Evolutionary conservation across 1,284 basidiomycete genomes (phyloP).

Genomic region (Austroboletus novae-zelandiae): DNA sequence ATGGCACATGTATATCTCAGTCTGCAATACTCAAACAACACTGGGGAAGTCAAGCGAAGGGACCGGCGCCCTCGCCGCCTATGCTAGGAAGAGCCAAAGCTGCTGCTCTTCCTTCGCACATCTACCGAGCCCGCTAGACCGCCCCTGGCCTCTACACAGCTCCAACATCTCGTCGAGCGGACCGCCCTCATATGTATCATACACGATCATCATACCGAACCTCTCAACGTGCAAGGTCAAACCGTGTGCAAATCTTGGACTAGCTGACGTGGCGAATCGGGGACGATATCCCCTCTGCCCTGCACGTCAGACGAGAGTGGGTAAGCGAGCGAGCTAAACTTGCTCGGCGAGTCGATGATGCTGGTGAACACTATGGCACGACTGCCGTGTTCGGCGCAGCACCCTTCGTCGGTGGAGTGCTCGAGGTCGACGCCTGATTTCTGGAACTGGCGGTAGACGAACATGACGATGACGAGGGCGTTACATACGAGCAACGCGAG

Average conservation of each 20-base stretch:
- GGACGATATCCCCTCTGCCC: neutral
- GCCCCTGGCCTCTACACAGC: no score
- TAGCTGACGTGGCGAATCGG: no score
- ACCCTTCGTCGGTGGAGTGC: neutral
- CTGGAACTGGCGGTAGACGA: slow-evolving; percentile 12
- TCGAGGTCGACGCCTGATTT: neutral
- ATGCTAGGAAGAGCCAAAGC: no score
- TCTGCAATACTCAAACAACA: neutral
- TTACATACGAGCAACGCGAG: slow-evolving; percentile 23
- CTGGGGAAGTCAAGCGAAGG: no score
- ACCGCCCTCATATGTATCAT: no score
- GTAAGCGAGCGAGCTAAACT: neutral
- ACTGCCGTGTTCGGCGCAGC: neutral
- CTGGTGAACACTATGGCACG: slow-evolving; percentile 16
- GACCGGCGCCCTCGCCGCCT: no score
- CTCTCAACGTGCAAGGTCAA: no score
- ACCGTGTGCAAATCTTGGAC: no score
- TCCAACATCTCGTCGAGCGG: no score
- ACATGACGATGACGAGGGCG: slow-evolving; percentile 16
- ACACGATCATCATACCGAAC: no score
- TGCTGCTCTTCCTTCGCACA: no score
- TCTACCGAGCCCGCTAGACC: no score
- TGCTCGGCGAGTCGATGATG: slow-evolving; percentile 16
- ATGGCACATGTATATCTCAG: neutral
- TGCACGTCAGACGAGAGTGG: neutral